Evolutionary conservation across 2,329 filamentous ascomycete species (phyloP).

Genomic region (Pseudonectria foliicola): DNA sequence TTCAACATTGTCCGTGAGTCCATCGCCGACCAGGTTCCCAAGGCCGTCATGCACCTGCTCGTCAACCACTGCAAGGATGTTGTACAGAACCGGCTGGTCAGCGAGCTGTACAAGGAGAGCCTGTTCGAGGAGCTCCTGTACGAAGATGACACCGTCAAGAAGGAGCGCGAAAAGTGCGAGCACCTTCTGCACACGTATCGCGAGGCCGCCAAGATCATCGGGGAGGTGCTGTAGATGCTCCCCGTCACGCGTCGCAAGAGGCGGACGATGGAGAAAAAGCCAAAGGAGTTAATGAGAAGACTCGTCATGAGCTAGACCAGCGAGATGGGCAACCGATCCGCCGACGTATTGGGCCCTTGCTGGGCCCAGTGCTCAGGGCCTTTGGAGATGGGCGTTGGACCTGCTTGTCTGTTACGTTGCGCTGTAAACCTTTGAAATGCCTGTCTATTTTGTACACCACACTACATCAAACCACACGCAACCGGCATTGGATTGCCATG

Average conservation of each 20-base stretch:
- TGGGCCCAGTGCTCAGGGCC: neutral
- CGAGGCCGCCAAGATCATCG: slow-evolving; percentile 96
- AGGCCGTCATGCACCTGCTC: slow-evolving; percentile 96
- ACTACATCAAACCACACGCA: slow-evolving; percentile 3
- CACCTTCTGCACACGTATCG: slow-evolving; percentile 91
- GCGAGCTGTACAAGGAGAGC: slow-evolving; percentile 86
- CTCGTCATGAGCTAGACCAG: slow-evolving; percentile 3
- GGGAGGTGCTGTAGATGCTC: slow-evolving; percentile 70
- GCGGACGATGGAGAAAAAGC: neutral
- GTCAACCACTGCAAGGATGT: slow-evolving; percentile 98
- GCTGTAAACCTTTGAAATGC: slow-evolving; percentile 13
- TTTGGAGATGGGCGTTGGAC: slow-evolving; percentile 4
- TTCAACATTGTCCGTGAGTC: slow-evolving; percentile 98
- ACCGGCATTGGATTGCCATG: slow-evolving; percentile 19
- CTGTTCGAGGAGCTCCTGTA: slow-evolving; percentile 91
- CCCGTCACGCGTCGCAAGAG: neutral
- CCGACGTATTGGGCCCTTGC: too few species aligned
- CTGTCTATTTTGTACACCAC: slow-evolving; percentile 22
- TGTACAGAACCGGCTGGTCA: slow-evolving; percentile 93
- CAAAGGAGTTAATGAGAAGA: slow-evolving; percentile 6
- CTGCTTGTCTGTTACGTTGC: slow-evolving; percentile 4
- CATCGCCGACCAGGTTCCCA: slow-evolving; percentile 97
- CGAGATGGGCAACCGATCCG: too few species aligned
- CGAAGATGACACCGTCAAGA: slow-evolving; percentile 95
- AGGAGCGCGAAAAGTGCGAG: slow-evolving; percentile 97